phyloP scores from a whole-genome alignment of 805 yeast genomes.

The Starmerella davenportii region DNA sequence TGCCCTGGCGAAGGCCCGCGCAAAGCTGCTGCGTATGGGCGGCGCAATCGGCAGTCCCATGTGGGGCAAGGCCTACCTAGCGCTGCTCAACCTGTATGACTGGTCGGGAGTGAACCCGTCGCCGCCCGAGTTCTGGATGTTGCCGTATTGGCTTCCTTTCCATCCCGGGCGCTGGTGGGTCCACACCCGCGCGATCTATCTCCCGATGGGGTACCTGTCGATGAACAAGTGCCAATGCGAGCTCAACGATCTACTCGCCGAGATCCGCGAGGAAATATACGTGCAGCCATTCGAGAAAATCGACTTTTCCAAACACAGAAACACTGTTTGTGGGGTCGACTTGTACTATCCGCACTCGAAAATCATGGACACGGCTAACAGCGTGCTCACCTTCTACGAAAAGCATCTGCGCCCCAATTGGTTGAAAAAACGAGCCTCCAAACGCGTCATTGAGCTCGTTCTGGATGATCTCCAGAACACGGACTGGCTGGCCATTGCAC shows the following conservation, averaged over 20 bases:
- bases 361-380: conserved; percentile 44
- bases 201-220: conserved; percentile 69
- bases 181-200: conserved; percentile 81
- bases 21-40: conserved; percentile 51
- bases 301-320: conserved; percentile 52
- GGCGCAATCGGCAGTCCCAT: conserved; percentile 87
- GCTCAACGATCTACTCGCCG: conserved; percentile 42
- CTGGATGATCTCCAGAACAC: conserved; percentile 64
- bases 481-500: conserved; percentile 72
- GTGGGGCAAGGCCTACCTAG: conserved; percentile 93
- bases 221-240: conserved; percentile 38
- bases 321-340: conserved; percentile 80
- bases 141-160: conserved; percentile 64
- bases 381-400: conserved; percentile 45
- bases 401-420: conserved; percentile 57
- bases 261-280: conserved; percentile 68
- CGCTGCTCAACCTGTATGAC: conserved; percentile 58
- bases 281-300: conserved; percentile 43
- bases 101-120: conserved; percentile 99
- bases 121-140: conserved; percentile 83
- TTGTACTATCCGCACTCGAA: conserved; percentile 82
- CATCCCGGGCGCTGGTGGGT: conserved; percentile 99
- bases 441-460: conserved; percentile 42
- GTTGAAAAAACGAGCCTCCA: conserved; percentile 37
- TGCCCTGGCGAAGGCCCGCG: conserved; percentile 58